A percentile compares a stretch with the other conserved stretches of the same genome.
These are phyloP conservation scores for Pythium coloratum DNA, from an alignment of 352 stramenopile species.

Conservation along the genomic window DNA sequence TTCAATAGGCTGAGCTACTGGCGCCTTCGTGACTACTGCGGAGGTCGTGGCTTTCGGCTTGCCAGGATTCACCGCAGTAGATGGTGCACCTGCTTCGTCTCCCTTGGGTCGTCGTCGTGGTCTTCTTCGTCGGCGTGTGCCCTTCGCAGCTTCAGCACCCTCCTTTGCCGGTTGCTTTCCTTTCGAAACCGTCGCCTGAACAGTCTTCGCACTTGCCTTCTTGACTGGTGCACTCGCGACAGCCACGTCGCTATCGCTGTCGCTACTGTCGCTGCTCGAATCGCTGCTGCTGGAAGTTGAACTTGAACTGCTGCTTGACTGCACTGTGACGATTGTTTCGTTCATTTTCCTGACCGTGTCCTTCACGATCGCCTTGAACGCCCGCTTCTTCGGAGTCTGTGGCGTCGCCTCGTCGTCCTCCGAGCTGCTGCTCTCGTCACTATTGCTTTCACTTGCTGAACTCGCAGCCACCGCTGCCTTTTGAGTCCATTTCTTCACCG, in stretches of 20 bases:
- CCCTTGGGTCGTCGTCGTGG: constrained; percentile 26
- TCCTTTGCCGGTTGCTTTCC: not conserved
- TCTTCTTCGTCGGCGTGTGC: constrained; percentile 23
- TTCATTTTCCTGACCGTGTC: constrained; percentile 21
- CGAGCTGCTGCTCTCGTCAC: constrained; percentile 26
- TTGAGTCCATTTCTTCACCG: not conserved
- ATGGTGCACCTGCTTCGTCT: not conserved
- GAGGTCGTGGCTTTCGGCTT: not conserved
- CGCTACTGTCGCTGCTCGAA: not conserved
- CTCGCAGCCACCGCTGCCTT: not conserved
- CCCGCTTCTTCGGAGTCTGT: constrained; percentile 14
- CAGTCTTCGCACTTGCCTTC: not conserved
- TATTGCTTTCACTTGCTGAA: constrained; percentile 12
- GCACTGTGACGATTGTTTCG: not conserved
- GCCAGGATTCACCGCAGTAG: not conserved
- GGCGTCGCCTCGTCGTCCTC: constrained; percentile 18
- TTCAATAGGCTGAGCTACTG: not conserved
- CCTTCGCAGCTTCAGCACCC: not conserved
- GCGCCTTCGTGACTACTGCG: not conserved
- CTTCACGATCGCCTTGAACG: constrained; percentile 17
- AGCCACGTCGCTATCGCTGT: constrained; percentile 21
- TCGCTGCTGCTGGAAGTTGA: constrained; percentile 11
- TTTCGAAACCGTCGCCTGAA: not conserved
- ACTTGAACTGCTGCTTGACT: not conserved
- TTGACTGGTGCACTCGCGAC: constrained; percentile 8